Evolutionary conservation across 352 stramenopile species (phyloP).

Genomic region (Hyphochytrium catenoides): DNA sequence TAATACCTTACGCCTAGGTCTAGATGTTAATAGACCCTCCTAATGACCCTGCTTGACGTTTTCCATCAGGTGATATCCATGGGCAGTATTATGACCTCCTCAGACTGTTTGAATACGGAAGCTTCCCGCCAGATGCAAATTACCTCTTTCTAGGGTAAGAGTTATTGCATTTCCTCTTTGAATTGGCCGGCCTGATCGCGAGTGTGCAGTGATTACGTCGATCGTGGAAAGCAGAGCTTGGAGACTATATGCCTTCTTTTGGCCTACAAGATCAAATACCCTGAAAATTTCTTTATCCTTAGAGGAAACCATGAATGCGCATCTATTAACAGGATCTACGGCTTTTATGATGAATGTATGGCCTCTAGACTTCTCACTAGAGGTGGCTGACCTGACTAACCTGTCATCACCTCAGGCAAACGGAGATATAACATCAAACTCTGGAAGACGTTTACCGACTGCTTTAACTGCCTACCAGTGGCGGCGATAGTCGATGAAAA

Average conservation of each 20-base stretch:
- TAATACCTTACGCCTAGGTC: too few species aligned
- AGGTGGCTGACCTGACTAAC: too few species aligned
- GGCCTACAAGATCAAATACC: slow-evolving; percentile 64
- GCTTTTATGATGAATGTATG: slow-evolving; percentile 46
- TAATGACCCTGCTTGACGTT: too few species aligned
- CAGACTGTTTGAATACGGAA: slow-evolving; percentile 76
- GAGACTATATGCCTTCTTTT: slow-evolving; percentile 54
- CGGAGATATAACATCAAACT: slow-evolving; percentile 88
- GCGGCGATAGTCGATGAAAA: slow-evolving; percentile 96
- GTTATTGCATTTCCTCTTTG: slow-evolving; percentile 14
- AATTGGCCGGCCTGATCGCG: too few species aligned
- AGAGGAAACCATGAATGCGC: slow-evolving; percentile 48
- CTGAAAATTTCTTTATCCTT: slow-evolving; percentile 53
- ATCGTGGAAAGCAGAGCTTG: slow-evolving; percentile 61
- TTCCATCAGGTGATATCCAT: slow-evolving; percentile 88
- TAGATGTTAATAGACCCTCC: too few species aligned
- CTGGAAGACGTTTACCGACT: slow-evolving; percentile 92
- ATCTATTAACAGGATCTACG: slow-evolving; percentile 56
- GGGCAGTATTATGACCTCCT: slow-evolving; percentile 94
- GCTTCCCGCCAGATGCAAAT: slow-evolving; percentile 58
- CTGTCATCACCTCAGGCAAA: slow-evolving; percentile 25
- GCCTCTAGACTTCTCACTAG: too few species aligned
- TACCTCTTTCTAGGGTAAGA: slow-evolving; percentile 37
- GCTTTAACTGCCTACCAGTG: slow-evolving; percentile 78
- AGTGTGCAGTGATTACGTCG: slow-evolving; percentile 41